Conservation (phyloP, 805 yeast genomes). For the Nakazawaea sp. region DNA sequence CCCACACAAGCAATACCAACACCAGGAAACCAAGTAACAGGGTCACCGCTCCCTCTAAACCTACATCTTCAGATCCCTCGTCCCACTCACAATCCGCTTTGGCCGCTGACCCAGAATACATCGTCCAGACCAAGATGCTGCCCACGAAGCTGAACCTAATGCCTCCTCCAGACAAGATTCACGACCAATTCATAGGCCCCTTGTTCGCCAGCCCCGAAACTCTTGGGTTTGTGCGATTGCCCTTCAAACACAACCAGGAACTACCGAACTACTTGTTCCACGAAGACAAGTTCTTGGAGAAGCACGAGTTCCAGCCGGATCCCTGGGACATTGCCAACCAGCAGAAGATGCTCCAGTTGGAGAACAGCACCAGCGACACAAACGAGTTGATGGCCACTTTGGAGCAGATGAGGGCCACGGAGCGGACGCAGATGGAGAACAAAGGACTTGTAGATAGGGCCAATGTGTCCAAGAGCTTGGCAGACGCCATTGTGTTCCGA, state of each 20-base stretch:
- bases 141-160: slow-evolving; percentile 1
- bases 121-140: slow-evolving; percentile 17
- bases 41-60: not conserved
- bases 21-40: not conserved
- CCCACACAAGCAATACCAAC: too few species aligned
- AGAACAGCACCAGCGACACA: slow-evolving; percentile 40
- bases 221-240: slow-evolving; percentile 20
- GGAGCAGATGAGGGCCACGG: slow-evolving; percentile 66
- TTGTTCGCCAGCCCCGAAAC: slow-evolving; percentile 20
- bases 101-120: slow-evolving; percentile 7
- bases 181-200: slow-evolving; percentile 22
- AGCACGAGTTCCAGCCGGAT: slow-evolving; percentile 25
- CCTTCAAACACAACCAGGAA: slow-evolving; percentile 13
- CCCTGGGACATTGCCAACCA: slow-evolving; percentile 80
- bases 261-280: slow-evolving; percentile 24
- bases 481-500: slow-evolving; percentile 78
- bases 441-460: slow-evolving; percentile 84
- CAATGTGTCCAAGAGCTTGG: slow-evolving; percentile 72
- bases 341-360: slow-evolving; percentile 45
- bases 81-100: not conserved
- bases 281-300: slow-evolving; percentile 29
- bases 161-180: slow-evolving; percentile 7
- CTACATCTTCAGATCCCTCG: not conserved
- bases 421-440: slow-evolving; percentile 71
- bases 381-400: slow-evolving; percentile 72